Conservation (phyloP, 1,284 basidiomycete genomes). For the Moesziomyces globuligerus region DNA sequence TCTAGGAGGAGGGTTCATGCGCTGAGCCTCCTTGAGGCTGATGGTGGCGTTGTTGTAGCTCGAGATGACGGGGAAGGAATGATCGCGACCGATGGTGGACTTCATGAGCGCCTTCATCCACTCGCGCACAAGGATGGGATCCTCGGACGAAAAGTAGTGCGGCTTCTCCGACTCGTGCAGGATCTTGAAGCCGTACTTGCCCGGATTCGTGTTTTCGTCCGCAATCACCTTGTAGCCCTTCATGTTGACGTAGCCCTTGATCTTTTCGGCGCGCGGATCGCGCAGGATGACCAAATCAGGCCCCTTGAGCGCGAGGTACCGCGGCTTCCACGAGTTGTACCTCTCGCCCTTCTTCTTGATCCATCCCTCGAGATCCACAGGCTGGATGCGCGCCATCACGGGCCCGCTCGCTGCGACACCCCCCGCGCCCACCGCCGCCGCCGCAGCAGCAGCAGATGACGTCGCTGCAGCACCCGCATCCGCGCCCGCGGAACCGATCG, state of each 20-base stretch:
- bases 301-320: constrained; percentile 96
- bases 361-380: constrained; percentile 73
- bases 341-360: constrained; percentile 94
- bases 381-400: constrained; percentile 63
- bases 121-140: constrained; percentile 82
- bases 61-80: constrained; percentile 80
- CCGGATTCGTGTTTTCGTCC: constrained; percentile 90
- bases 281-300: constrained; percentile 69
- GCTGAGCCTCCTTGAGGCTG: constrained; percentile 89
- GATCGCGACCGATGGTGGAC: constrained; percentile 84
- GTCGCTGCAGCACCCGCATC: constrained; percentile 50
- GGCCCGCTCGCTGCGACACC: constrained; percentile 20
- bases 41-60: constrained; percentile 98
- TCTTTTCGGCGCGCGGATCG: constrained; percentile 70
- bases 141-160: constrained; percentile 90
- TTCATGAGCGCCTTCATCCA: constrained; percentile 99
- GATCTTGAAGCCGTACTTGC: constrained; percentile 93
- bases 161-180: constrained; percentile 87
- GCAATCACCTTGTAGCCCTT: constrained; percentile 91
- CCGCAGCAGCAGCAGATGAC: constrained; percentile 44
- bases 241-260: constrained; percentile 95
- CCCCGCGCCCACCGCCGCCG: not conserved
- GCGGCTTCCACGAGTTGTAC: constrained; percentile 91
- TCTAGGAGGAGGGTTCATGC: constrained; percentile 92
- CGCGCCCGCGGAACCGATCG: constrained; percentile 26